A percentile compares a stretch with the other conserved stretches of the same genome.
These are phyloP conservation scores for Vitis rupestris DNA, from an alignment of 164 flowering plant species.

Conservation along the genomic window DNA sequence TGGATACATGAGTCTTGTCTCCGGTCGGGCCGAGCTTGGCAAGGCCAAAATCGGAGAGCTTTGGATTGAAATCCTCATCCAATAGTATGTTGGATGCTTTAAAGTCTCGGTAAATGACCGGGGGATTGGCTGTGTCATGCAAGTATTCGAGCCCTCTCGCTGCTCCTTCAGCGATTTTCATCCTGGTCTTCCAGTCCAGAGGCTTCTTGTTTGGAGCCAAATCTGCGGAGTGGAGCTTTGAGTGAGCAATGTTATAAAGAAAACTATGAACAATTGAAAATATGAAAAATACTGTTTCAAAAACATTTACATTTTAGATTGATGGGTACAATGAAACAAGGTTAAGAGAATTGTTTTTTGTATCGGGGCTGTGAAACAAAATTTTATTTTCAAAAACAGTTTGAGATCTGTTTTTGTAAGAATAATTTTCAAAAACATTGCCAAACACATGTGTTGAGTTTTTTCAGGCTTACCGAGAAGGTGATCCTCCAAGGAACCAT, in stretches of 20 bases:
- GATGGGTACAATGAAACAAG: no score
- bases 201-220: slow-evolving; percentile 44
- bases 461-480: slow-evolving; percentile 59
- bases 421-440: no score
- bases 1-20: slow-evolving; percentile 66
- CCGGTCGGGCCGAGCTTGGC: slow-evolving; percentile 88
- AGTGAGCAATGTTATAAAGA: no score
- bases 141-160: slow-evolving; percentile 87
- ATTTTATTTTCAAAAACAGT: no score
- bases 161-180: slow-evolving; percentile 81
- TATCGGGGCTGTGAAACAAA: no score
- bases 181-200: slow-evolving; percentile 72
- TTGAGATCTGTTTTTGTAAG: no score
- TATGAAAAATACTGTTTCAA: no score
- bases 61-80: slow-evolving; percentile 60
- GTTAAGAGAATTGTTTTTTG: no score
- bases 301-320: no score
- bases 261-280: no score
- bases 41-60: slow-evolving; percentile 91
- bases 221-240: slow-evolving; percentile 26
- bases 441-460: no score
- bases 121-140: slow-evolving; percentile 75
- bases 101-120: slow-evolving; percentile 82
- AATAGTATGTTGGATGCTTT: slow-evolving; percentile 80
- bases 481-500: slow-evolving; percentile 84